A percentile compares a stretch with the other conserved stretches of the same genome.
Evolutionary conservation across 2,329 filamentous ascomycete species (phyloP).

Genomic region (Fusarium buharicum): DNA sequence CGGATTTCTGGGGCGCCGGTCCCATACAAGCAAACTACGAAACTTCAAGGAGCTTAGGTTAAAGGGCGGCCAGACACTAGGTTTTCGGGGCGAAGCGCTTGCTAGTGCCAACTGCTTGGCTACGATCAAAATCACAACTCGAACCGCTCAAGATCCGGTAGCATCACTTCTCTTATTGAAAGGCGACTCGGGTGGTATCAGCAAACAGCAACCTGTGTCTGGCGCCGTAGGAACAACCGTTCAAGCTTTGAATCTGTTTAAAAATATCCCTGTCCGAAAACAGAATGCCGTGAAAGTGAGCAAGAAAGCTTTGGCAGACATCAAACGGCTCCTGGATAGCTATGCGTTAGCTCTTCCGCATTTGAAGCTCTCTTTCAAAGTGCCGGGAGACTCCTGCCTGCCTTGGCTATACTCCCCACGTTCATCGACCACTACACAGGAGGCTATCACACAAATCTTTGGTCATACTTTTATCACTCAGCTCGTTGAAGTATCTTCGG

Average conservation of each 20-base stretch:
- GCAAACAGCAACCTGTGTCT: constrained; percentile 52
- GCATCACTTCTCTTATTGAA: constrained; percentile 62
- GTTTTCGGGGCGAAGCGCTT: constrained; percentile 80
- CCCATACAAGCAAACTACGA: constrained; percentile 78
- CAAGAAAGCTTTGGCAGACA: constrained; percentile 64
- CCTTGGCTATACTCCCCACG: constrained; percentile 72
- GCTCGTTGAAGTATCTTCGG: constrained; percentile 59
- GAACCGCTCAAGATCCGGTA: constrained; percentile 68
- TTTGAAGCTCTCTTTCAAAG: constrained; percentile 69
- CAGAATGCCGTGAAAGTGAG: constrained; percentile 67
- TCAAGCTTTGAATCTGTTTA: constrained; percentile 68
- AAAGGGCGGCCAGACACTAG: constrained; percentile 70
- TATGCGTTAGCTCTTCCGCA: constrained; percentile 74
- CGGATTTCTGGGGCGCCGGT: constrained; percentile 68
- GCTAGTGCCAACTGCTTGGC: constrained; percentile 72
- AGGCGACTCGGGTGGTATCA: constrained; percentile 47
- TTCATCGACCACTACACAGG: constrained; percentile 59
- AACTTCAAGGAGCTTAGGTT: constrained; percentile 69
- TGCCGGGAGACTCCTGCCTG: constrained; percentile 64
- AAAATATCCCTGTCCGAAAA: constrained; percentile 70
- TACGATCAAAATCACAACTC: constrained; percentile 70
- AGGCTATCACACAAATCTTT: constrained; percentile 71
- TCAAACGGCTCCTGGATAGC: constrained; percentile 69
- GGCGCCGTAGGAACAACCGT: constrained; percentile 77
- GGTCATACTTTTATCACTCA: constrained; percentile 66